A percentile compares a stretch with the other conserved stretches of the same genome.
These are phyloP conservation scores for Pseudocercospora vitis DNA, from an alignment of 2,329 filamentous ascomycete species.

Conservation along the genomic window DNA sequence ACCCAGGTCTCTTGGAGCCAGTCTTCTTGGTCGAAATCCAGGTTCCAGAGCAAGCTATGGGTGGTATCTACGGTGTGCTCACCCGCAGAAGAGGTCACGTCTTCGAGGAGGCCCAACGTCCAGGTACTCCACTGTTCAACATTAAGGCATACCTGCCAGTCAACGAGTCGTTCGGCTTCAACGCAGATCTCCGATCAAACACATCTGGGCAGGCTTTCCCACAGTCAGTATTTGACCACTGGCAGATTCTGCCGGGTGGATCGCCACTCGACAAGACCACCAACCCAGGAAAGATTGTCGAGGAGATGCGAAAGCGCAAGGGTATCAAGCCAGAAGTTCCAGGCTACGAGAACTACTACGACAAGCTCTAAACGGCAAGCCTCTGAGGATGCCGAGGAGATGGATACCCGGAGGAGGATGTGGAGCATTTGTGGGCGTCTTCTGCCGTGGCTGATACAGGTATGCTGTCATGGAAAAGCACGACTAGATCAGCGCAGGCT, in stretches of 20 bases:
- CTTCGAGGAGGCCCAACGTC: constrained; percentile 96
- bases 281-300: constrained; percentile 80
- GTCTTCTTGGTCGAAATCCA: constrained; percentile 99
- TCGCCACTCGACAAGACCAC: constrained; percentile 79
- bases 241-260: constrained; percentile 93
- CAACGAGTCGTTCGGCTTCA: constrained; percentile 99
- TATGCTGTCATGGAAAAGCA: constrained; percentile 20
- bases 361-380: constrained; percentile 38
- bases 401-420: constrained; percentile 20
- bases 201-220: constrained; percentile 99
- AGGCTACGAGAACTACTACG: constrained; percentile 73
- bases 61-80: constrained; percentile 99
- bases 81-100: constrained; percentile 98
- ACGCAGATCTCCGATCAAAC: constrained; percentile 87
- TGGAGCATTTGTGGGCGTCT: constrained; percentile 26
- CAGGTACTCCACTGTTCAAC: constrained; percentile 98
- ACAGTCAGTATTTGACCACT: constrained; percentile 98
- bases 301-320: constrained; percentile 97
- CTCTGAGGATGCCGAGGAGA: constrained; percentile 19
- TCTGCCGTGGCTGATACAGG: constrained; percentile 21
- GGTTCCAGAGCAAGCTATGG: constrained; percentile 97
- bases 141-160: constrained; percentile 97
- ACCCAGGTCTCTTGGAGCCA: constrained; percentile 90
- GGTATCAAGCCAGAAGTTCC: constrained; percentile 97
- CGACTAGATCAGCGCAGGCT: constrained; percentile 22